These are phyloP conservation scores for Coniochaeta prunicola DNA, from an alignment of 2,329 filamentous ascomycete species.

Conservation along the genomic window DNA sequence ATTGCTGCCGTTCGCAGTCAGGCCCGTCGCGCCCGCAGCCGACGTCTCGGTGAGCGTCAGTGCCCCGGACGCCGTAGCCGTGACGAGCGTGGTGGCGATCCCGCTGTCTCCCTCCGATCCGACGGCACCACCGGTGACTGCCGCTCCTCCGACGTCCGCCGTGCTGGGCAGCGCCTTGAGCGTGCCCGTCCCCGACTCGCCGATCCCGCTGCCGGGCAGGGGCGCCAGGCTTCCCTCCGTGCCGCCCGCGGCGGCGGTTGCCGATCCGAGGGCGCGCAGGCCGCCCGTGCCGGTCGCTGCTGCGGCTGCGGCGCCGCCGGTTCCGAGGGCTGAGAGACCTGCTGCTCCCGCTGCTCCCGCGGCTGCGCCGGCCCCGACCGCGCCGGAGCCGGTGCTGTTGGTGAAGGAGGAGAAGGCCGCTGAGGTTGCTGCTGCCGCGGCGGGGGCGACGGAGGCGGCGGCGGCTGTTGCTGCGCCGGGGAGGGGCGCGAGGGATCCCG, in stretches of 20 bases:
- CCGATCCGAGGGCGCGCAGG: background rate
- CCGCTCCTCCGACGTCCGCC: background rate
- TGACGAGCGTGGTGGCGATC: background rate
- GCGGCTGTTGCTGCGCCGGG: background rate
- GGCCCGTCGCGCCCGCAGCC: background rate
- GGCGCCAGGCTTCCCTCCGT: background rate
- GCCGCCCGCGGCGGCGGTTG: background rate
- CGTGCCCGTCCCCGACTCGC: background rate
- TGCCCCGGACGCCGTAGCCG: background rate
- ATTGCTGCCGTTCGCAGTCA: background rate
- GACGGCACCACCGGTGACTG: background rate
- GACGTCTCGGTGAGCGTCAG: background rate
- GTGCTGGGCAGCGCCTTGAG: background rate
- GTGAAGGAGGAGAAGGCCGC: background rate
- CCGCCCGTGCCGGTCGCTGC: background rate
- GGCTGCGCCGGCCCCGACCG: background rate
- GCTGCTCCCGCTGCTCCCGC: background rate
- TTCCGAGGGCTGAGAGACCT: background rate
- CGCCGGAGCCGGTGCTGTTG: background rate
- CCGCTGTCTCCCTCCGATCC: background rate
- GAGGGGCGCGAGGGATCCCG: background rate
- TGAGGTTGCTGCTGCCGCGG: background rate
- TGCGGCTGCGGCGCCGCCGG: background rate
- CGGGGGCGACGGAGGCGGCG: background rate
- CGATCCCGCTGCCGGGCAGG: background rate